Evolutionary conservation across 139 green algal species (phyloP), one percentile per base, ranked within the genome.

Genomic region (Chlamydomonas sp.): DNA sequence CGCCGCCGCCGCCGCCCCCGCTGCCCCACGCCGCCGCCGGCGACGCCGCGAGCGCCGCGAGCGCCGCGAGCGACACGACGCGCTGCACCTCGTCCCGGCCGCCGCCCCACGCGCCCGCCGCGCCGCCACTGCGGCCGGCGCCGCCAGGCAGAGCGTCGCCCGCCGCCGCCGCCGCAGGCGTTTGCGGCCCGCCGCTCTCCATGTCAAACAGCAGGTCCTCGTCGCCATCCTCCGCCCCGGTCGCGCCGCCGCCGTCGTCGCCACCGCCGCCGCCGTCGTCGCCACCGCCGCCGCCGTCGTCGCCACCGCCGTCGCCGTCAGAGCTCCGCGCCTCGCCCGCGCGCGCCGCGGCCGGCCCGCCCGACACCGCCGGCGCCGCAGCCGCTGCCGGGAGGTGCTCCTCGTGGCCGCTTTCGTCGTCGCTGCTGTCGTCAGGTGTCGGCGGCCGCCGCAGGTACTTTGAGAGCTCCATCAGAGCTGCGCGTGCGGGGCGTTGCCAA

Each of bases 371-470:
- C 4, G 61, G 34, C 16, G 48, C 28, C 49, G 49, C 50, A 29
- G 71, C 54, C 30, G 71, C 37, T 3, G 64, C 48, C 59, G 47
- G 59, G 28, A 30, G 57, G 8, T 8, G 6, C 48, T 1, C 67
- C 0, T 35, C 34, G 5, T 36, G 2, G n/a, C n/a, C n/a, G n/a
- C n/a, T n/a, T n/a, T 29, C 22, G 8, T 49, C 20, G 3, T 3
- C 13, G 49, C 31, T 1, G 24, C 28, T 34, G 24, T 39, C 33
- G n/a, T 57, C 34, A 1, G 3, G 30, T 8, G 26, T 38, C 1
- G 26, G 60, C 16, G 66, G 43, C 5, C 58, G 29, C n/a, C 70
- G 69, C 24, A 65, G 47, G 70, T 77, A 81, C 35, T 74, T 74
- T 37, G 75, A 58, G 22, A 81, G 47, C 2, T 65, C 58, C 5